These are phyloP conservation scores for Yamadazyma tumulicola DNA, from an alignment of 805 yeast genomes.

Conservation along the genomic window DNA sequence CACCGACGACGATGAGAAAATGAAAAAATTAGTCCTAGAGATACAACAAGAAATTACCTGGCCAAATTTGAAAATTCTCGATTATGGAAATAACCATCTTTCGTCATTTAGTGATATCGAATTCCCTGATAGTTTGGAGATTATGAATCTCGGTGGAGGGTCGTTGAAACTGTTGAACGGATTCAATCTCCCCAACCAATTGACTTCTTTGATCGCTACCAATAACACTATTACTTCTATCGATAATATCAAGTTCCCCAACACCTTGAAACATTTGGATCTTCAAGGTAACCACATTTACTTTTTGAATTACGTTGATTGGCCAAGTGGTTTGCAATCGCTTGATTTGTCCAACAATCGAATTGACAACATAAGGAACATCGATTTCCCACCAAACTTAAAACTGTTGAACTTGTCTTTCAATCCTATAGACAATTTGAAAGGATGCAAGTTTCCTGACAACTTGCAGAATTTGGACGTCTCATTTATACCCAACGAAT, in stretches of 20 bases:
- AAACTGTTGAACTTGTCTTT: slow-evolving; percentile 27
- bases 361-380: slow-evolving; percentile 35
- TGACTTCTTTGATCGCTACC: slow-evolving; percentile 29
- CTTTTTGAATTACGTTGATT: slow-evolving; percentile 36
- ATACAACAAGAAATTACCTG: slow-evolving; percentile 37
- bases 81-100: slow-evolving; percentile 36
- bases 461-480: slow-evolving; percentile 32
- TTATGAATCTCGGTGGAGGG: slow-evolving; percentile 36
- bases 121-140: slow-evolving; percentile 36
- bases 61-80: slow-evolving; percentile 30
- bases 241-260: slow-evolving; percentile 35
- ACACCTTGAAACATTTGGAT: slow-evolving; percentile 28
- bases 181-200: slow-evolving; percentile 33
- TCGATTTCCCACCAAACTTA: slow-evolving; percentile 33
- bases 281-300: slow-evolving; percentile 36
- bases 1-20: slow-evolving; percentile 32
- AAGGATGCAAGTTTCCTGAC: slow-evolving; percentile 41
- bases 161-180: slow-evolving; percentile 39
- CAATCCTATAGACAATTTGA: slow-evolving; percentile 42
- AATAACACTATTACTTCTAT: slow-evolving; percentile 31
- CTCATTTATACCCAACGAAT: slow-evolving; percentile 42
- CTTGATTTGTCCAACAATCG: slow-evolving; percentile 39
- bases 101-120: slow-evolving; percentile 37
- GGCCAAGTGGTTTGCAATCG: slow-evolving; percentile 26
- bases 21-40: slow-evolving; percentile 31